A percentile compares a stretch with the other conserved stretches of the same genome.
Evolutionary conservation across 768 basidiomycete genomes (phyloP).

Genomic region (Leccinum boreale): DNA sequence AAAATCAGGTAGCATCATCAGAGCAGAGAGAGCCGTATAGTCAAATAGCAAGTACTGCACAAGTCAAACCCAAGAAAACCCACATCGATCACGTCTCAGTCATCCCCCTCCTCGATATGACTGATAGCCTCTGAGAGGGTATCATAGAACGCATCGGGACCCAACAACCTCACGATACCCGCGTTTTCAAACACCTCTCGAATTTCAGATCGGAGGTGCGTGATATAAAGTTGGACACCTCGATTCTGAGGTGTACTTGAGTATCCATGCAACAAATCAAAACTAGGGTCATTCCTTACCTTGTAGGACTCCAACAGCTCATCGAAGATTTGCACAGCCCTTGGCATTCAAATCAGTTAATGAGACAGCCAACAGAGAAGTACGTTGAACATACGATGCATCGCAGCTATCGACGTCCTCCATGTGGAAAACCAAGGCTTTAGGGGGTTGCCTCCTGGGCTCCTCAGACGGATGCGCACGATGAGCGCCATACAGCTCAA

Average conservation of each 20-base stretch:
- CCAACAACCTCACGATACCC: slow-evolving; percentile 42
- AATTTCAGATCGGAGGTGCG: slow-evolving; percentile 40
- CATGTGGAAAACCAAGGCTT: slow-evolving; percentile 86
- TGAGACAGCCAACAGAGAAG: background rate
- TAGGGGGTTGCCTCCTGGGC: slow-evolving; percentile 71
- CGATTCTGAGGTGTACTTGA: slow-evolving; percentile 32
- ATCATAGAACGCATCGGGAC: slow-evolving; percentile 42
- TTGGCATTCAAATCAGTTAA: slow-evolving; percentile 28
- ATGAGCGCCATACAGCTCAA: slow-evolving; percentile 84
- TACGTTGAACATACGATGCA: slow-evolving; percentile 68
- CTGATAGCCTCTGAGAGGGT: slow-evolving; percentile 43
- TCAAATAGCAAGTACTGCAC: background rate
- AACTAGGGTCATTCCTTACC: slow-evolving; percentile 34
- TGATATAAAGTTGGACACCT: slow-evolving; percentile 43
- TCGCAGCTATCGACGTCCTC: slow-evolving; percentile 89
- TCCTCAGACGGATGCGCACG: slow-evolving; percentile 87
- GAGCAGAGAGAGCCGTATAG: background rate
- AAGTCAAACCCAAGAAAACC: background rate
- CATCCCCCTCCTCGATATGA: slow-evolving; percentile 29
- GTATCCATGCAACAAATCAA: background rate
- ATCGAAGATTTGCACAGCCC: slow-evolving; percentile 79
- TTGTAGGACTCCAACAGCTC: slow-evolving; percentile 78
- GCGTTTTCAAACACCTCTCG: slow-evolving; percentile 40
- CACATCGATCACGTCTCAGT: slow-evolving; percentile 1
- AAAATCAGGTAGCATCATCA: background rate